These are phyloP conservation scores for Carex littledalei DNA, from an alignment of 176 grass and related monocot species.

Conservation along the genomic window DNA sequence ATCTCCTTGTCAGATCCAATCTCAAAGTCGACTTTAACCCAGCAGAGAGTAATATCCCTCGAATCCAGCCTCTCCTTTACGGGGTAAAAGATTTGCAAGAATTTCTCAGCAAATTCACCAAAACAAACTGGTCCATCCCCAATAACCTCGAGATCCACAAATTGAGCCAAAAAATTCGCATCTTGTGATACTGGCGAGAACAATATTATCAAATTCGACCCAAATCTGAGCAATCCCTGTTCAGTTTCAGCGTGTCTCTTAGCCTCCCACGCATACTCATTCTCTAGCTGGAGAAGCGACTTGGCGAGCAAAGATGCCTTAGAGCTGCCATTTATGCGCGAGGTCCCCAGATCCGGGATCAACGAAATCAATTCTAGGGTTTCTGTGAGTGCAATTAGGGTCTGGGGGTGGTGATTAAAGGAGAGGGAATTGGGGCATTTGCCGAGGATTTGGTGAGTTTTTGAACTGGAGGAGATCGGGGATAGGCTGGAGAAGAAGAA, in stretches of 20 bases:
- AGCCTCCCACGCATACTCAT: slow-evolving; percentile 29
- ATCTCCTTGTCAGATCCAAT: not conserved
- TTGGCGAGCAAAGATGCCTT: slow-evolving; percentile 18
- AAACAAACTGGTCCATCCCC: not conserved
- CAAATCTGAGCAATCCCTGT: slow-evolving; percentile 3
- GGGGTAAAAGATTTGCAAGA: slow-evolving; percentile 13
- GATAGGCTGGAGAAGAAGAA: slow-evolving; percentile 40
- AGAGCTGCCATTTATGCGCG: not conserved
- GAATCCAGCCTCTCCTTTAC: slow-evolving; percentile 34
- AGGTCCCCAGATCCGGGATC: not conserved
- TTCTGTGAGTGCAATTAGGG: slow-evolving; percentile 15
- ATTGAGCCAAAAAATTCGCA: not conserved
- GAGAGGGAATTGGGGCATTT: slow-evolving; percentile 35
- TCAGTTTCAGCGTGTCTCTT: not conserved
- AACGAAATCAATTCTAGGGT: slow-evolving; percentile 8
- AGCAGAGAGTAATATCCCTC: slow-evolving; percentile 29
- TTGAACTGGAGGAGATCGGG: slow-evolving; percentile 31
- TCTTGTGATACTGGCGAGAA: slow-evolving; percentile 17
- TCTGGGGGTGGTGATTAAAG: slow-evolving; percentile 25
- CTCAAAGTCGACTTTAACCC: slow-evolving; percentile 25
- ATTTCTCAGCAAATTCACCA: slow-evolving; percentile 22
- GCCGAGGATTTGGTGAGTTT: slow-evolving; percentile 29
- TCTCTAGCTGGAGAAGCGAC: slow-evolving; percentile 33
- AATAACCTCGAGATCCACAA: slow-evolving; percentile 3
- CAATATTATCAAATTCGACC: slow-evolving; percentile 33